Percentiles rank a stretch among this genome's conserved stretches.
Evolutionary conservation across 805 yeast species (phyloP).

Genomic region (Barnettozyma wickerhamii): DNA sequence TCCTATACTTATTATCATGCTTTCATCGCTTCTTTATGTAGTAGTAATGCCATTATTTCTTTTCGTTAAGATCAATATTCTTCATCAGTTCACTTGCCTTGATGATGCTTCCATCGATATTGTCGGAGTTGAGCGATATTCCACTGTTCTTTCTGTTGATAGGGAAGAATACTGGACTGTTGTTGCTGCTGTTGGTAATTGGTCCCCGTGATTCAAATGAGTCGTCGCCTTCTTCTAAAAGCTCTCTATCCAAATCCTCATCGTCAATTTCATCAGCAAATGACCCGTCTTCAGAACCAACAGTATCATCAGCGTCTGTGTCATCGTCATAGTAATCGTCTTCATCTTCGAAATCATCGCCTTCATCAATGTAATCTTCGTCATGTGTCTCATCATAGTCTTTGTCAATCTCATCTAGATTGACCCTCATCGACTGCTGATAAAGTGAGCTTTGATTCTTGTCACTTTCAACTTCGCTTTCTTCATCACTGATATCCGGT

Average conservation of each 20-base stretch:
- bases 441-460: constrained; percentile 7
- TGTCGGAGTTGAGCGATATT: constrained; percentile 14
- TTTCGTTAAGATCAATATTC: constrained; percentile 12
- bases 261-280: constrained; percentile 21
- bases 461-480: constrained; percentile 36
- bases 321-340: constrained; percentile 23
- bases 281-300: constrained; percentile 9
- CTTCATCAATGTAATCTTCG: constrained; percentile 18
- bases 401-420: constrained; percentile 18
- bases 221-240: constrained; percentile 22
- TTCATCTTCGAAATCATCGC: constrained; percentile 21
- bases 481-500: constrained; percentile 52
- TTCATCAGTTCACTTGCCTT: constrained; percentile 25
- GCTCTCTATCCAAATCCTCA: constrained; percentile 28
- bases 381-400: constrained; percentile 23
- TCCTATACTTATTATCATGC: too few relatives aligned
- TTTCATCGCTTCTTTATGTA: too few relatives aligned
- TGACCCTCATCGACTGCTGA: constrained; percentile 9
- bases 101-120: constrained; percentile 19
- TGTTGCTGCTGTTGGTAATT: neutral
- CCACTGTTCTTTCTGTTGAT: constrained; percentile 14
- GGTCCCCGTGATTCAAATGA: constrained; percentile 1
- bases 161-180: constrained; percentile 10
- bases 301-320: constrained; percentile 6
- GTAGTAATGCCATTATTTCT: neutral